These are phyloP conservation scores for Diaporthe longicolla DNA, from an alignment of 2,329 filamentous ascomycete genomes.

Conservation along the genomic window DNA sequence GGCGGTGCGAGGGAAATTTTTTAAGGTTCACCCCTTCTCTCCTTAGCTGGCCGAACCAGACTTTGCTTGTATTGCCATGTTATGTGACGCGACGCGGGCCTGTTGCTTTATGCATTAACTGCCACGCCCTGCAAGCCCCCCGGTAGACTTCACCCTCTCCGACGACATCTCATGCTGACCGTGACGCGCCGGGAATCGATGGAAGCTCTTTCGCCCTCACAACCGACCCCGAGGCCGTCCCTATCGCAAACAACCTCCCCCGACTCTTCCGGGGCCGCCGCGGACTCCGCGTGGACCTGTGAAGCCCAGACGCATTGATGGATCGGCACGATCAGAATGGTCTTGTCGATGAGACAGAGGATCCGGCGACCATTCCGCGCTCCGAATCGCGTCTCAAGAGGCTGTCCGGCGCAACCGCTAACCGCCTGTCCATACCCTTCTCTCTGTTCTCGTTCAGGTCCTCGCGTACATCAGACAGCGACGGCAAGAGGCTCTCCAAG, in stretches of 20 bases:
- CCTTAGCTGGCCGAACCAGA: background rate
- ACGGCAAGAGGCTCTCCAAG: slow-evolving; percentile 6
- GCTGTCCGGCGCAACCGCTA: slow-evolving; percentile 14
- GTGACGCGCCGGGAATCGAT: slow-evolving; percentile 21
- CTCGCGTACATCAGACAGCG: slow-evolving; percentile 1
- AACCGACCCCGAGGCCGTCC: background rate
- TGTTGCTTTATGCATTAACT: slow-evolving; percentile 22
- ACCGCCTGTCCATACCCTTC: slow-evolving; percentile 25
- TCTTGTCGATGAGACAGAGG: slow-evolving; percentile 1
- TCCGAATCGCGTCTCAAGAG: slow-evolving; percentile 30
- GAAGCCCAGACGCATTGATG: background rate
- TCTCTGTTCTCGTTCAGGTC: slow-evolving; percentile 26
- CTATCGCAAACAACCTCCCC: background rate
- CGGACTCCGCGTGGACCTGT: slow-evolving; percentile 5
- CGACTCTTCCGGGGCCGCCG: slow-evolving; percentile 3
- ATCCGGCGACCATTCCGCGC: slow-evolving; percentile 9
- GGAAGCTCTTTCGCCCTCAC: slow-evolving; percentile 1
- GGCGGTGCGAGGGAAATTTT: background rate
- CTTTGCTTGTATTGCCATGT: background rate
- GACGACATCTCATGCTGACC: slow-evolving; percentile 22
- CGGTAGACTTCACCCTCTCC: background rate
- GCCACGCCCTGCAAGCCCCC: background rate
- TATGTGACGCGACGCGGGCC: slow-evolving; percentile 24
- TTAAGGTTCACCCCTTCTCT: slow-evolving; percentile 21
- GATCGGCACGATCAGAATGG: slow-evolving; percentile 6